Evolutionary conservation across 2,329 filamentous ascomycete species (phyloP).

Genomic region (Coniochaeta ligniaria): DNA sequence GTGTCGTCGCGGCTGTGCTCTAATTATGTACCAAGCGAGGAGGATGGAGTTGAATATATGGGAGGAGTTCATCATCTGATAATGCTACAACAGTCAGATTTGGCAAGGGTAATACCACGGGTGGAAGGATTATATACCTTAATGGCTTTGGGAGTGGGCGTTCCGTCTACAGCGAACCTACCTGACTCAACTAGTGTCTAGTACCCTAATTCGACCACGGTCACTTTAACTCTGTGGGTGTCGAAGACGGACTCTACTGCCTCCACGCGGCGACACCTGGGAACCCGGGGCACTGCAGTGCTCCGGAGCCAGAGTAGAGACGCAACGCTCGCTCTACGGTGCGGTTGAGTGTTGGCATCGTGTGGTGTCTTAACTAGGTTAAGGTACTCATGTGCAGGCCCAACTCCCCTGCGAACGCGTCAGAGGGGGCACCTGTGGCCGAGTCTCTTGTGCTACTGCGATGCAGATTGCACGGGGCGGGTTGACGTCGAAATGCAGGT

Average conservation of each 20-base stretch:
- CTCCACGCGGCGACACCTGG: background rate
- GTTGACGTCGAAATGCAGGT: too few species aligned
- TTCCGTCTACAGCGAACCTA: background rate
- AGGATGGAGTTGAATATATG: background rate
- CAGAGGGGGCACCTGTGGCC: too few species aligned
- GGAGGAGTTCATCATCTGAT: background rate
- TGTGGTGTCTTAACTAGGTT: too few species aligned
- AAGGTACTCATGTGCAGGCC: too few species aligned
- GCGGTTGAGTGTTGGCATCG: too few species aligned
- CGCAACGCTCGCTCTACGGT: background rate
- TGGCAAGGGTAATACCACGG: background rate
- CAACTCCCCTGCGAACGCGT: too few species aligned
- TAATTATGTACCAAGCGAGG: conserved; percentile 8
- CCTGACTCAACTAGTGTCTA: background rate
- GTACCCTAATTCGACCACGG: background rate
- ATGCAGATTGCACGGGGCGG: too few species aligned
- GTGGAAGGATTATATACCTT: background rate
- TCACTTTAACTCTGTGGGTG: background rate
- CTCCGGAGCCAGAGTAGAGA: background rate
- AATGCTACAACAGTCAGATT: background rate
- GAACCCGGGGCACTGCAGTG: background rate
- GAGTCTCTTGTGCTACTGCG: too few species aligned
- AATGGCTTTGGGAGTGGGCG: background rate
- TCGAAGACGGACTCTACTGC: background rate
- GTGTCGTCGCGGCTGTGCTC: conserved; percentile 21